These are phyloP conservation scores for Dioszegia aurantiaca DNA, from an alignment of 768 basidiomycete species.

Conservation along the genomic window DNA sequence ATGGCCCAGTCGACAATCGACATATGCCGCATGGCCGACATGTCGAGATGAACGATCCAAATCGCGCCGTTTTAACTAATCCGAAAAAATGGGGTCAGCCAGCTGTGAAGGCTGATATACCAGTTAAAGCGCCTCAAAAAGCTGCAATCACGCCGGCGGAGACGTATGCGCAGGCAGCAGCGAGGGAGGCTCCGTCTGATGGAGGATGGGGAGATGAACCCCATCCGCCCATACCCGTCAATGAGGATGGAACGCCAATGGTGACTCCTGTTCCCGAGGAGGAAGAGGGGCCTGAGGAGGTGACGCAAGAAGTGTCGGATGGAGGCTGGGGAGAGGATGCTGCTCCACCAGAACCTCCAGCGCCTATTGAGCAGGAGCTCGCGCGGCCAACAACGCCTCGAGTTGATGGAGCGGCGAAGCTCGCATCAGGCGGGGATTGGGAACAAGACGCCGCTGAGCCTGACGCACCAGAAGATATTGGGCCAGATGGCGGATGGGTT, in stretches of 20 bases:
- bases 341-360: neutral
- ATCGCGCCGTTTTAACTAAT: conserved; percentile 1
- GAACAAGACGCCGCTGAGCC: neutral
- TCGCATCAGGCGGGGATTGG: neutral
- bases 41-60: neutral
- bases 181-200: neutral
- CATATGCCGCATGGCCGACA: neutral
- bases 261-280: too few relatives aligned
- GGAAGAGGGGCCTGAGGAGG: too few relatives aligned
- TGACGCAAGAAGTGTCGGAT: neutral
- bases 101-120: neutral
- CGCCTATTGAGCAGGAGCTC: too few relatives aligned
- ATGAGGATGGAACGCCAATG: too few relatives aligned
- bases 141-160: neutral
- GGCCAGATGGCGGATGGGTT: conserved; percentile 3
- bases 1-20: neutral
- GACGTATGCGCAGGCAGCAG: neutral
- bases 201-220: conserved; percentile 3
- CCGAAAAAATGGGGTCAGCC: neutral
- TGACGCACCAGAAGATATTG: neutral
- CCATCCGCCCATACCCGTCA: too few relatives aligned
- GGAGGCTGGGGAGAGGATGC: conserved; percentile 5
- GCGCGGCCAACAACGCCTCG: too few relatives aligned
- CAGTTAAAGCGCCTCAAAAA: neutral
- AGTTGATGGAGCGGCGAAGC: too few relatives aligned